These are phyloP conservation scores for Saitozyma podzolica DNA, from an alignment of 768 basidiomycete genomes.

Conservation along the genomic window DNA sequence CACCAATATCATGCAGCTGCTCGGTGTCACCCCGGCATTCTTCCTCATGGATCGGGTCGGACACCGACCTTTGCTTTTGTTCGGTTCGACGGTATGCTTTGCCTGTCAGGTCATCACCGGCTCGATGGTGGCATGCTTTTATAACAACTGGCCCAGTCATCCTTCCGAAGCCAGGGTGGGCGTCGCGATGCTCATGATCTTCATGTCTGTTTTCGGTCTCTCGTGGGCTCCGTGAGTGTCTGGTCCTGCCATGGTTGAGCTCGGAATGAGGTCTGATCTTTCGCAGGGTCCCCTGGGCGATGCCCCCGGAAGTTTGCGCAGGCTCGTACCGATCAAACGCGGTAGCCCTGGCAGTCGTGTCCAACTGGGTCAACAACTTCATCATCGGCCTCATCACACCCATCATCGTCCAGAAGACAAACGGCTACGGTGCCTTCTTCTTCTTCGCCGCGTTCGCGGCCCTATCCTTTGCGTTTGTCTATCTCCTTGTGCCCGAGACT, in stretches of 20 bases:
- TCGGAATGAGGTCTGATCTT: too few species aligned
- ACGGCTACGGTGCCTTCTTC: conserved; percentile 1
- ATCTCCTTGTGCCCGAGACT: conserved; percentile 39
- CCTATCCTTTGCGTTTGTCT: neutral
- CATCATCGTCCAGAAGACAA: neutral
- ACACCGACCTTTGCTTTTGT: conserved; percentile 2
- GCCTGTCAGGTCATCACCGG: too few species aligned
- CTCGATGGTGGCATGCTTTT: too few species aligned
- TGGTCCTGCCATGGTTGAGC: too few species aligned
- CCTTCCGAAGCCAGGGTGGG: too few species aligned
- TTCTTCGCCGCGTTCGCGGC: neutral
- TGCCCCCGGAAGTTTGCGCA: neutral
- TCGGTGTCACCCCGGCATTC: conserved; percentile 12
- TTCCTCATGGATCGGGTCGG: conserved; percentile 11
- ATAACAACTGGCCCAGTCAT: too few species aligned
- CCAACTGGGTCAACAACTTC: conserved; percentile 2
- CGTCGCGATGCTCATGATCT: too few species aligned
- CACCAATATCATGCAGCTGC: conserved; percentile 4
- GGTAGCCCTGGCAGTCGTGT: neutral
- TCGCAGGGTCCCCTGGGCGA: too few species aligned
- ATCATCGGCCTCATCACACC: neutral
- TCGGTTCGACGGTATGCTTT: neutral
- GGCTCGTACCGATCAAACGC: neutral
- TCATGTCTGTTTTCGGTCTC: too few species aligned
- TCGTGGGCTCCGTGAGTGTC: too few species aligned